These are phyloP conservation scores for Cladosporium sp. DNA, from an alignment of 2,329 filamentous ascomycete genomes.

Conservation along the genomic window DNA sequence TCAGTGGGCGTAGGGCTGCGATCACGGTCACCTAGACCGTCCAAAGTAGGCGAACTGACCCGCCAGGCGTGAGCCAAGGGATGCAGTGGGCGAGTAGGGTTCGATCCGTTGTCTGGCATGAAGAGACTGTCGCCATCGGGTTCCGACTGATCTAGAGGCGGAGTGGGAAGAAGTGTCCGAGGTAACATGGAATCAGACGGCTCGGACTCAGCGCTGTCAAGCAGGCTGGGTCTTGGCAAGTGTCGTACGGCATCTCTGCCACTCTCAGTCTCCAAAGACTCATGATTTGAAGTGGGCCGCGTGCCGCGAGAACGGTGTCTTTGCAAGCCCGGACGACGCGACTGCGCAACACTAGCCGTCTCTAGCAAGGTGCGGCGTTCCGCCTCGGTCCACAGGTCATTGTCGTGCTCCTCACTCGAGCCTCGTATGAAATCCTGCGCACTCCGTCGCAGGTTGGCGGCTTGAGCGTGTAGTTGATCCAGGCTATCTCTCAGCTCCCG, in stretches of 20 bases:
- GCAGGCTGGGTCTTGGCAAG: background rate
- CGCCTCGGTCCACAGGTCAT: constrained; percentile 3
- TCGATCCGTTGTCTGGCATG: constrained; percentile 19
- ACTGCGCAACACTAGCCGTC: constrained; percentile 5
- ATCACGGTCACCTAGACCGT: constrained; percentile 81
- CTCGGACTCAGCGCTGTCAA: background rate
- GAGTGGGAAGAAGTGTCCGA: constrained; percentile 6
- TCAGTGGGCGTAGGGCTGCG: constrained; percentile 69
- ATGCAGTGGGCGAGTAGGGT: constrained; percentile 25
- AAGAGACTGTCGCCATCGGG: constrained; percentile 26
- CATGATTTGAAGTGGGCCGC: background rate
- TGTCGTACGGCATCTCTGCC: background rate
- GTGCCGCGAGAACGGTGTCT: background rate
- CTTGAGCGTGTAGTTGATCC: constrained; percentile 4
- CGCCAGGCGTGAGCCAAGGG: constrained; percentile 34
- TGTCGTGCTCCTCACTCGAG: background rate
- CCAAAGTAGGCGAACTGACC: constrained; percentile 43
- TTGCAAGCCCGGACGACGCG: background rate
- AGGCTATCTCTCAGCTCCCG: constrained; percentile 8
- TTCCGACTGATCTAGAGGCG: constrained; percentile 18
- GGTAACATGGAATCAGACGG: background rate
- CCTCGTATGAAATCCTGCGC: background rate
- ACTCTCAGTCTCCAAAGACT: background rate
- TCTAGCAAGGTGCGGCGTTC: constrained; percentile 13
- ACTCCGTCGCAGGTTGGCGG: background rate